These are phyloP conservation scores for Candida ficus DNA, from an alignment of 805 yeast genomes.

Conservation along the genomic window DNA sequence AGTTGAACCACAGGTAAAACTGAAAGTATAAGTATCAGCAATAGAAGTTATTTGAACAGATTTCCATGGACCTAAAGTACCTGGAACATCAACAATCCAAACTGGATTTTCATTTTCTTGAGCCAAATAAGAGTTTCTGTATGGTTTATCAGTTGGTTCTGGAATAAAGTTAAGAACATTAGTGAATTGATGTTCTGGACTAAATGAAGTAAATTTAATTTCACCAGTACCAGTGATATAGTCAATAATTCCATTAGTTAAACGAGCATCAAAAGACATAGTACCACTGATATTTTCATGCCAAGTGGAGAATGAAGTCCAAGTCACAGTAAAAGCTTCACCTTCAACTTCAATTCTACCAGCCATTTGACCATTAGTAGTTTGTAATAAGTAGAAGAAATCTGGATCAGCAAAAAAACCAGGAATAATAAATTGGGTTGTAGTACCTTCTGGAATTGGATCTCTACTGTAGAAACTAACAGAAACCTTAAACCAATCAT, in stretches of 20 bases:
- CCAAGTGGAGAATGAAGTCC: constrained; percentile 3
- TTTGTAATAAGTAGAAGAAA: not conserved
- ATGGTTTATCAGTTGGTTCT: constrained; percentile 6
- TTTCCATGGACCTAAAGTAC: constrained; percentile 8
- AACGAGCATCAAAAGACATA: constrained; percentile 2
- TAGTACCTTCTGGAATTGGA: constrained; percentile 6
- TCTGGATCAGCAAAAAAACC: constrained; percentile 1
- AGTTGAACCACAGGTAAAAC: constrained; percentile 1
- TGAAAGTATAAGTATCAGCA: constrained; percentile 1
- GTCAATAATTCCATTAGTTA: not conserved
- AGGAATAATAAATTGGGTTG: constrained; percentile 5
- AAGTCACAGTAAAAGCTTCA: not conserved
- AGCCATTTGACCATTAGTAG: not conserved
- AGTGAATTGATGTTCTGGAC: constrained; percentile 3
- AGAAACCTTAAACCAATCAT: constrained; percentile 5
- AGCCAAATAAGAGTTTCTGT: constrained; percentile 5
- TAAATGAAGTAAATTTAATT: constrained; percentile 1
- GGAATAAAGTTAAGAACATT: constrained; percentile 2
- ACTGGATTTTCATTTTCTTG: constrained; percentile 1
- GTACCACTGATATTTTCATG: constrained; percentile 6
- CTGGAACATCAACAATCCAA: constrained; percentile 10
- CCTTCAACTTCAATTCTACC: not conserved
- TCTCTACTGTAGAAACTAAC: constrained; percentile 1
- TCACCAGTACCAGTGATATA: constrained; percentile 1
- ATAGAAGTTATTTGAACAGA: not conserved